phyloP scores from a whole-genome alignment of 2,329 filamentous ascomycete species.

The Fusarium setosum region DNA sequence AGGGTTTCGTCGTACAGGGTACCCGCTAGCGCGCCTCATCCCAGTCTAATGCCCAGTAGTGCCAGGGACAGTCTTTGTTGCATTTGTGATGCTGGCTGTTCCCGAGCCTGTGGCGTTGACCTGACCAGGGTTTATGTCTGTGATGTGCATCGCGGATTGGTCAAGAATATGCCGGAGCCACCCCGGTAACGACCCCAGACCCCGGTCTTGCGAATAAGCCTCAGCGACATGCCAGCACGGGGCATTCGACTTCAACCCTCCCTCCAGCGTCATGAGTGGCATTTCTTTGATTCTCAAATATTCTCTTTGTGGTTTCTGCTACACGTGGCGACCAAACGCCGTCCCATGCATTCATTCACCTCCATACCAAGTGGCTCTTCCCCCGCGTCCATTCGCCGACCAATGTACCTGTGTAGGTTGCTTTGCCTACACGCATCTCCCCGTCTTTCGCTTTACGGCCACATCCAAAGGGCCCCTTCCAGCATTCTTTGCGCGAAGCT shows the following conservation, averaged over 20 bases:
- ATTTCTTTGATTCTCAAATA: constrained; percentile 44
- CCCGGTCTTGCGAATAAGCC: background rate
- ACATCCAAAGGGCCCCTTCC: constrained; percentile 29
- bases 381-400: constrained; percentile 23
- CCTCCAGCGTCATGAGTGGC: too few species aligned
- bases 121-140: background rate
- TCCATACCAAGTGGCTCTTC: constrained; percentile 34
- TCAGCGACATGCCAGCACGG: too few species aligned
- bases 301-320: constrained; percentile 43
- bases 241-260: too few species aligned
- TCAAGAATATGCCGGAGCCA: background rate
- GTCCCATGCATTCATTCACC: constrained; percentile 35
- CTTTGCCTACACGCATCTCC: constrained; percentile 13
- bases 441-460: constrained; percentile 31
- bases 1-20: constrained; percentile 9
- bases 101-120: constrained; percentile 1
- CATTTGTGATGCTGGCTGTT: constrained; percentile 14
- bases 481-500: constrained; percentile 24
- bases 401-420: constrained; percentile 19
- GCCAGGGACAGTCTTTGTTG: background rate
- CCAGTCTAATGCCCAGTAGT: constrained; percentile 3
- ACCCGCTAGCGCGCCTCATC: constrained; percentile 19
- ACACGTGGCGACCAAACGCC: constrained; percentile 40
- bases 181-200: background rate
- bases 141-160: constrained; percentile 1